Evolutionary conservation across 805 yeast species (phyloP), one percentile per base, ranked within the genome.

Genomic region (Ogataea dorogensis): DNA sequence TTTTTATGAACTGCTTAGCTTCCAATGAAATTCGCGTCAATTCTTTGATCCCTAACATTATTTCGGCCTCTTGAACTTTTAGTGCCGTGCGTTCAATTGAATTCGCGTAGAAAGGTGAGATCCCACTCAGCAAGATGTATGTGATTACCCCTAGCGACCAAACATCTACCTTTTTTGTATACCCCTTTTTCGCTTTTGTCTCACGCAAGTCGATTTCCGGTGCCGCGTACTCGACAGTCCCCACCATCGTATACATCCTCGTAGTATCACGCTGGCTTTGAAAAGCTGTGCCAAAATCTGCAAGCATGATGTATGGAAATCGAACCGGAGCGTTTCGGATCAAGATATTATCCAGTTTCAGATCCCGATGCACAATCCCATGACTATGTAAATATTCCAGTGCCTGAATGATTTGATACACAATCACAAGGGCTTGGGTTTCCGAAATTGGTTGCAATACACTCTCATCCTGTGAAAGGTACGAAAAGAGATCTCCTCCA

Each of bases 401-500:
- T 0, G 85, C 87, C 31, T 63, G 59, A 18, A 78, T 54, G 2
- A 81, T 61, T 51, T 82, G 89, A 44, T 57, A 79, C 0, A 71
- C 61, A 4, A 79, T 69, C 1, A 78, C 48, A 8, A 79, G 48
- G 1, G 75, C 56, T 47, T 80, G 83, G 24, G 71, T 66, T 47
- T 80, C 86, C 1, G 76, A 60, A 1, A 79, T 44, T 0, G 77
- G 53, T 10, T 44, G 43, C 1, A 59, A 44, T 13, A 72, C 50
- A 11, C 58, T 49, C 16, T 61, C 63, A 57, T 87, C 83, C 46
- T 78, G 81, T 38, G 87, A 75, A 41, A 91, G 86, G 58, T 88
- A 86, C 51, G 88, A 95, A 56, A 91, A 91, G 42, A 91, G 73
- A 59, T 91, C 98, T 24, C 98, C 98, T 7, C 98, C 98, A 7